Percentiles rank a stretch among this genome's conserved stretches.
These are phyloP conservation scores for Talaromyces funiculosus DNA, from an alignment of 2,329 filamentous ascomycete genomes.

Conservation along the genomic window DNA sequence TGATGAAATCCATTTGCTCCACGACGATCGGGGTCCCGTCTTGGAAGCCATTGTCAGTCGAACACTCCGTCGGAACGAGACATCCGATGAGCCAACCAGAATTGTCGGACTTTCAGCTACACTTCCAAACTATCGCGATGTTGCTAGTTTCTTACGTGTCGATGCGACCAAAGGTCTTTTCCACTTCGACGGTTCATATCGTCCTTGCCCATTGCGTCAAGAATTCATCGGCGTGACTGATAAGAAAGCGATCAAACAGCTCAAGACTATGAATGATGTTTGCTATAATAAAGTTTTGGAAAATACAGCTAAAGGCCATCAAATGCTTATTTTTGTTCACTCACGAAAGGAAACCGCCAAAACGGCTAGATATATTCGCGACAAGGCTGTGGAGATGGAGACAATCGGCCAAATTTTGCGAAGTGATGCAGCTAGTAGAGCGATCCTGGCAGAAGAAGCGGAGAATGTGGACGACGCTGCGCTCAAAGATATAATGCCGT, in stretches of 20 bases:
- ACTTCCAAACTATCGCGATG: conserved; percentile 91
- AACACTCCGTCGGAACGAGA: conserved; percentile 87
- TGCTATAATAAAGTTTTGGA: conserved; percentile 97
- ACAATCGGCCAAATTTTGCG: conserved; percentile 94
- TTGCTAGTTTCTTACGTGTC: conserved; percentile 89
- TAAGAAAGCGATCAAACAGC: conserved; percentile 96
- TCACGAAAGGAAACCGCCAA: conserved; percentile 98
- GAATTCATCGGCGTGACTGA: conserved; percentile 97
- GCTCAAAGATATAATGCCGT: conserved; percentile 88
- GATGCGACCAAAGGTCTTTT: conserved; percentile 81
- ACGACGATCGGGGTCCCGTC: conserved; percentile 95
- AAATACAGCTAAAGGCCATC: conserved; percentile 50
- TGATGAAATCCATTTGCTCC: conserved; percentile 94
- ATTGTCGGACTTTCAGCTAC: conserved; percentile 91
- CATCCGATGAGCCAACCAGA: conserved; percentile 87
- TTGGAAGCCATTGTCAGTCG: conserved; percentile 94
- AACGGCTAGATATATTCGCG: conserved; percentile 90
- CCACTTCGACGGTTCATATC: conserved; percentile 91
- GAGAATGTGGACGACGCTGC: conserved; percentile 77
- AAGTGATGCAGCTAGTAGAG: conserved; percentile 84
- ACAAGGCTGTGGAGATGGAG: conserved; percentile 94
- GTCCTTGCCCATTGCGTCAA: conserved; percentile 89
- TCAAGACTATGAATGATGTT: conserved; percentile 99
- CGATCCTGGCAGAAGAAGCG: conserved; percentile 80
- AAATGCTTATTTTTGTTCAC: conserved; percentile 99